Evolutionary conservation across 345 rosid genomes (phyloP), one percentile per base, ranked within the genome.

Genomic region (Schrenkiella parvula): DNA sequence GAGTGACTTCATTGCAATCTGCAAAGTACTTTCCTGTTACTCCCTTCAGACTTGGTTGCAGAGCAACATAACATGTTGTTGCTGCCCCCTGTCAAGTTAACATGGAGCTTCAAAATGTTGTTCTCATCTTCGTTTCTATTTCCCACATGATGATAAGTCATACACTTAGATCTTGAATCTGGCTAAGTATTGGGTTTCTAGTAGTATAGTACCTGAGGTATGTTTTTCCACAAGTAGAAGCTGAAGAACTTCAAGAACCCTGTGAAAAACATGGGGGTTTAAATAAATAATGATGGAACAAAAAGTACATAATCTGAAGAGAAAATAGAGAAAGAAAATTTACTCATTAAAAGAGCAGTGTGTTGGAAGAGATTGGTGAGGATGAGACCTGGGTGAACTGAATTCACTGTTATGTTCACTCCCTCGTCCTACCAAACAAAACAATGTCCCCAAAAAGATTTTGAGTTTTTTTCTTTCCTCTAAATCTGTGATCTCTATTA

Each of bases 321-420:
- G 32, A 56, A 53, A 43, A 37, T 2, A 41, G 48, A 60, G 73
- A 59, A 46, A 39, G 5, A 58, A 54, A n/a, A 21, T 19, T 31
- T 86, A 93, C 98, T 91, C 92, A 88, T 91, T 6, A 80, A 21
- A 25, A 82, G 11, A 21, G 86, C 78, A 18, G 89, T 80, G 76
- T 95, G 76, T 75, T 75, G 85, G 74, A 91, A 83, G 53, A 95
- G 95, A 75, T 86, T 85, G 0, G 99, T 95, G 95, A 89, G 88
- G 58, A 91, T 95, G 41, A 95, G 64, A 18, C 99, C 99, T 1
- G 99, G 99, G 55, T 95, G 99, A 32, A 89, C 84, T 5, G 96
- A 89, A 41, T 91, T 95, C n/a, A 80, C 95, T 3, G 96, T 89
- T 55, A 95, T 84, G 72, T 89, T 88, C 9, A 74, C 85, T 10